Percentiles rank a stretch among this genome's conserved stretches.
phyloP scores from a whole-genome alignment of 2,329 filamentous ascomycete genomes.

The Aureobasidium namibiae region DNA sequence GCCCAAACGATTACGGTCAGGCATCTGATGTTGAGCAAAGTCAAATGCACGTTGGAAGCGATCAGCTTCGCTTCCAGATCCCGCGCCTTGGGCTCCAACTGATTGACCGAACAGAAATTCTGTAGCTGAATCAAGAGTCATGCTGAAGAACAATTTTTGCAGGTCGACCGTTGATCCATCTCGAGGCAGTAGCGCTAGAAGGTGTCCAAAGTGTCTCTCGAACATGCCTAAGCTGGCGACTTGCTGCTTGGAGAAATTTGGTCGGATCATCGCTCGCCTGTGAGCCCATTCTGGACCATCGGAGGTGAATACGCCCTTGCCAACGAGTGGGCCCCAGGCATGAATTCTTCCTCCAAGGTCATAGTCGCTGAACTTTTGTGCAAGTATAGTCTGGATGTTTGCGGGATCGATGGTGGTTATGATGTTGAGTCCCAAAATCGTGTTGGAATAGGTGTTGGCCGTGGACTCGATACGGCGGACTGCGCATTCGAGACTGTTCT shows the following conservation, averaged over 20 bases:
- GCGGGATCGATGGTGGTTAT: conserved; percentile 27
- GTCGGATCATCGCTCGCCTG: conserved; percentile 35
- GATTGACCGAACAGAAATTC: conserved; percentile 55
- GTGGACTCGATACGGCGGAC: not conserved
- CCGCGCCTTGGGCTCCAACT: conserved; percentile 15
- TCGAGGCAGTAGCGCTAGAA: conserved; percentile 50
- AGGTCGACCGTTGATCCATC: conserved; percentile 50
- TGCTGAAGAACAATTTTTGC: conserved; percentile 52
- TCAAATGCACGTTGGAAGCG: conserved; percentile 15
- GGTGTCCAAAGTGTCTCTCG: conserved; percentile 49
- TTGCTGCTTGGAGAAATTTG: conserved; percentile 45
- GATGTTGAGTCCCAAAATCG: not conserved
- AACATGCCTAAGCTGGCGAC: conserved; percentile 49
- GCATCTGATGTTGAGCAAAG: not conserved
- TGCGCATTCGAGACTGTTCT: not conserved
- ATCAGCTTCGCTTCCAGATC: conserved; percentile 9
- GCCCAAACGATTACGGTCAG: conserved; percentile 12
- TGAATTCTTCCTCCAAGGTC: not conserved
- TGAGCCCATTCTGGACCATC: conserved; percentile 28
- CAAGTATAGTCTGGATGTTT: conserved; percentile 34
- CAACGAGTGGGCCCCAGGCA: conserved; percentile 20
- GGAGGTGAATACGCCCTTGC: conserved; percentile 31
- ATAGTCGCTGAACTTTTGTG: conserved; percentile 34
- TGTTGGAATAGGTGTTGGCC: not conserved
- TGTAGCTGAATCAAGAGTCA: conserved; percentile 57